Evolutionary conservation across 2,329 filamentous ascomycete genomes (phyloP).

Genomic region (Scedosporium dehoogii): DNA sequence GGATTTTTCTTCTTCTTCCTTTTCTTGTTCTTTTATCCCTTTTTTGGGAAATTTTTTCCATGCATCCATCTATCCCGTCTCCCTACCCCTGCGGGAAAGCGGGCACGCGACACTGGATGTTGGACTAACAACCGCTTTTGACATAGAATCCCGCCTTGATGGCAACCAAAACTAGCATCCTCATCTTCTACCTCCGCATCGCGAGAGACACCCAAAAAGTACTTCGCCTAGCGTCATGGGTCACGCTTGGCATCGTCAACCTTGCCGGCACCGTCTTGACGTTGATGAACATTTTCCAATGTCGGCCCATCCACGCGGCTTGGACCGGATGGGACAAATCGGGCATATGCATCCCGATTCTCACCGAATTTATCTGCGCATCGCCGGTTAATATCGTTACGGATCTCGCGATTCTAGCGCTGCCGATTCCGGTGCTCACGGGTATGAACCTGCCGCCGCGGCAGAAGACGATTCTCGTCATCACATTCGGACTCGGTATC

Average conservation of each 20-base stretch:
- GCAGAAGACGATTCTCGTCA: constrained; percentile 78
- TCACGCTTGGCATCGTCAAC: constrained; percentile 69
- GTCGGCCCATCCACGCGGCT: constrained; percentile 60
- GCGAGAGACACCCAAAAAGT: constrained; percentile 67
- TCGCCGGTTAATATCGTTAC: constrained; percentile 89
- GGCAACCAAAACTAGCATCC: constrained; percentile 85
- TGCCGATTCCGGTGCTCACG: constrained; percentile 82
- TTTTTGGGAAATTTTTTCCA: too few relatives aligned
- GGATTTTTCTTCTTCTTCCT: neutral
- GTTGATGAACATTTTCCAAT: constrained; percentile 81
- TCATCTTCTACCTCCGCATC: constrained; percentile 80
- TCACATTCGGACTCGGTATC: constrained; percentile 78
- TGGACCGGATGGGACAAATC: constrained; percentile 37
- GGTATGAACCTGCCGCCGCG: constrained; percentile 74
- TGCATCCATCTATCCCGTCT: neutral
- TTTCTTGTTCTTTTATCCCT: too few relatives aligned
- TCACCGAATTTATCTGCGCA: constrained; percentile 60
- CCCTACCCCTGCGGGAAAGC: neutral
- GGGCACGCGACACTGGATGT: too few relatives aligned
- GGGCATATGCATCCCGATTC: constrained; percentile 41
- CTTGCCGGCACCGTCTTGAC: constrained; percentile 69
- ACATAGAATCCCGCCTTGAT: constrained; percentile 74
- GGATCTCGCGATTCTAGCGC: constrained; percentile 74
- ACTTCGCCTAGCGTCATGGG: constrained; percentile 74
- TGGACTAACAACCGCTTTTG: neutral